Percentiles rank a stretch among this genome's conserved stretches.
These are phyloP conservation scores for Clitopilus hobsonii DNA, from an alignment of 768 basidiomycete species.

Conservation along the genomic window DNA sequence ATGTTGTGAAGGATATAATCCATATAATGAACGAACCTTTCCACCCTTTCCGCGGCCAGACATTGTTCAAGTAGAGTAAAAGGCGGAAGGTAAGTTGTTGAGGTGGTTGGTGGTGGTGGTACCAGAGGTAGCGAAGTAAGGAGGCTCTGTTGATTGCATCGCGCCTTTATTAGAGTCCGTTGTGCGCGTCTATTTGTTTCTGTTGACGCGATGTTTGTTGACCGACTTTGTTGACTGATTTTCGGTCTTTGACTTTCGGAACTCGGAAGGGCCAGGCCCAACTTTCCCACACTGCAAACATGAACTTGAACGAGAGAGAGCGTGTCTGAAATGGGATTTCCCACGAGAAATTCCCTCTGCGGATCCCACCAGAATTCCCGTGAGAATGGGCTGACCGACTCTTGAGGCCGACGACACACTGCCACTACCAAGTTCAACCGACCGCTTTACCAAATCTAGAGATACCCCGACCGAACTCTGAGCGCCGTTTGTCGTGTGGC, in stretches of 20 bases:
- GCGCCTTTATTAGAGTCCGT: slow-evolving; percentile 31
- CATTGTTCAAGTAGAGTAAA: slow-evolving; percentile 29
- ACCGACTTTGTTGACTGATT: slow-evolving; percentile 1
- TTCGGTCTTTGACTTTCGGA: neutral
- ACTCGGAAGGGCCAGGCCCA: neutral
- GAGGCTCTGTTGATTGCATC: slow-evolving; percentile 29
- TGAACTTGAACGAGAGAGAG: too few relatives aligned
- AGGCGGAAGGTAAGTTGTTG: neutral
- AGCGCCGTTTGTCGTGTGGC: too few relatives aligned
- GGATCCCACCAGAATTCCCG: too few relatives aligned
- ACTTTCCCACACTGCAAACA: neutral
- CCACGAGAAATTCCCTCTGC: too few relatives aligned
- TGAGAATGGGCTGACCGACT: too few relatives aligned
- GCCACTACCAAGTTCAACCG: too few relatives aligned
- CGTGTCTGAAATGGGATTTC: too few relatives aligned
- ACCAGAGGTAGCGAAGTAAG: slow-evolving; percentile 10
- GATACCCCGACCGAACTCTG: too few relatives aligned
- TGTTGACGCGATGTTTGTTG: slow-evolving; percentile 29
- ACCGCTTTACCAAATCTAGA: too few relatives aligned
- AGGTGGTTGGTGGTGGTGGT: slow-evolving; percentile 6
- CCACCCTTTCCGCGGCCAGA: slow-evolving; percentile 87
- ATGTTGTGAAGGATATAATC: neutral
- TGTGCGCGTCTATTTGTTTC: slow-evolving; percentile 30
- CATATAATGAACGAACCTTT: slow-evolving; percentile 35
- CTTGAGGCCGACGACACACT: too few relatives aligned